A percentile compares a stretch with the other conserved stretches of the same genome.
Evolutionary conservation across 2,329 filamentous ascomycete genomes (phyloP).

Genomic region (Niveomyces coronatus): DNA sequence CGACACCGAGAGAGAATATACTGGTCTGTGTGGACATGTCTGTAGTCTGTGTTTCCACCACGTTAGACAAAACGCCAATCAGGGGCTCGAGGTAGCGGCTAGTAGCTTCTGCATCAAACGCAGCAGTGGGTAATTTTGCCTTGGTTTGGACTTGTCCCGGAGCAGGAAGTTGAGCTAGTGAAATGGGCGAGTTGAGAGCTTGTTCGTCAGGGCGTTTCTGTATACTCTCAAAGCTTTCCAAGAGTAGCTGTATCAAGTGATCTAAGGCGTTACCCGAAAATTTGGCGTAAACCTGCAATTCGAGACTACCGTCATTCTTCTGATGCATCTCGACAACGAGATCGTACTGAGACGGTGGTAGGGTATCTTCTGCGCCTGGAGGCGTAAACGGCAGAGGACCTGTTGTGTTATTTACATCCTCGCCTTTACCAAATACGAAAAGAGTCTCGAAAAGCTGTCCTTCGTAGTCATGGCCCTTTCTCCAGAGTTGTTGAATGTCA

Average conservation of each 20-base stretch:
- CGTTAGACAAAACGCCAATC: neutral
- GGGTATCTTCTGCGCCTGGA: neutral
- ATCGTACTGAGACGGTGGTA: slow-evolving; percentile 1
- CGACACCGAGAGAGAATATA: neutral
- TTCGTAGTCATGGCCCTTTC: neutral
- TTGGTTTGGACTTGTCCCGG: neutral
- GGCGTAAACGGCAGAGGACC: neutral
- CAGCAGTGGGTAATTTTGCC: neutral
- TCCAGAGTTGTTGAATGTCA: slow-evolving; percentile 3
- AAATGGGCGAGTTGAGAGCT: neutral
- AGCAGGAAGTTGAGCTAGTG: neutral
- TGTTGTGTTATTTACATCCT: neutral
- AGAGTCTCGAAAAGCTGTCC: neutral
- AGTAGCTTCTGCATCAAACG: neutral
- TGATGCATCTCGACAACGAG: slow-evolving; percentile 1
- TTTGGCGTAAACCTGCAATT: slow-evolving; percentile 1
- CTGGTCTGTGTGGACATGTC: slow-evolving; percentile 1
- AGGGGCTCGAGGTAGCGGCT: neutral
- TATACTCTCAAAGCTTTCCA: slow-evolving; percentile 1
- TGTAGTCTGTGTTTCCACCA: neutral
- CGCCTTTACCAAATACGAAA: slow-evolving; percentile 1
- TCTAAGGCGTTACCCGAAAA: neutral
- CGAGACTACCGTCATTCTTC: neutral
- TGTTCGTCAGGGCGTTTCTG: neutral
- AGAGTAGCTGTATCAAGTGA: neutral